Evolutionary conservation across 768 basidiomycete genomes (phyloP).

Genomic region (Phylloporus rhodoxanthus): DNA sequence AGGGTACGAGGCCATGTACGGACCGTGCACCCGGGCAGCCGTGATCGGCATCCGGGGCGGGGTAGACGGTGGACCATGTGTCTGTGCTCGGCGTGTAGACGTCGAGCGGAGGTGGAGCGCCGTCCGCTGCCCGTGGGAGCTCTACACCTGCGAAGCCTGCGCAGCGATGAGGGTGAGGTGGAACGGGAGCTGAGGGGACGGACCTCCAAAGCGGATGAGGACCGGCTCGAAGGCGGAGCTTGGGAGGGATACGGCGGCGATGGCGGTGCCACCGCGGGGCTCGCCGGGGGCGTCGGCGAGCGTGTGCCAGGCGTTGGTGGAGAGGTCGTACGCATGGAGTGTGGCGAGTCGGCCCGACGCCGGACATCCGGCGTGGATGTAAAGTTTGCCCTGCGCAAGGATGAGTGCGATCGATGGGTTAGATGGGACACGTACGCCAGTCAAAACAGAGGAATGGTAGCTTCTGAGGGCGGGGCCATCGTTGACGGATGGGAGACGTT

Average conservation of each 20-base stretch:
- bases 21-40: conserved; percentile 31
- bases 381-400: conserved; percentile 25
- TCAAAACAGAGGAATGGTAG: conserved; percentile 32
- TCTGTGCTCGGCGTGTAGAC: conserved; percentile 27
- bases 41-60: conserved; percentile 22
- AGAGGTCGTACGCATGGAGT: too few relatives aligned
- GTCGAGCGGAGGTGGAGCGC: conserved; percentile 26
- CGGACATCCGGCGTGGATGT: conserved; percentile 40
- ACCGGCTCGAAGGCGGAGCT: conserved; percentile 9
- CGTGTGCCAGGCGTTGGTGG: conserved; percentile 25
- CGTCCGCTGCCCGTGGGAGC: conserved; percentile 21
- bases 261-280: conserved; percentile 37
- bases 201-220: conserved; percentile 37
- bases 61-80: conserved; percentile 22
- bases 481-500: conserved; percentile 21
- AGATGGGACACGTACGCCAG: conserved; percentile 21
- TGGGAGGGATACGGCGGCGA: conserved; percentile 20
- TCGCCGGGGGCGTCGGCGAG: conserved; percentile 36
- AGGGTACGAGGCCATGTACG: conserved; percentile 32
- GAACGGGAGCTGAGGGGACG: background rate
- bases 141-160: conserved; percentile 35
- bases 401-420: background rate
- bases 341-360: conserved; percentile 29
- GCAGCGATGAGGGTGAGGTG: background rate
- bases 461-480: conserved; percentile 32